Evolutionary conservation across 106 monocot genomes (phyloP), one percentile per base, ranked within the genome.

Genomic region (Apostasia shenzhenica): DNA sequence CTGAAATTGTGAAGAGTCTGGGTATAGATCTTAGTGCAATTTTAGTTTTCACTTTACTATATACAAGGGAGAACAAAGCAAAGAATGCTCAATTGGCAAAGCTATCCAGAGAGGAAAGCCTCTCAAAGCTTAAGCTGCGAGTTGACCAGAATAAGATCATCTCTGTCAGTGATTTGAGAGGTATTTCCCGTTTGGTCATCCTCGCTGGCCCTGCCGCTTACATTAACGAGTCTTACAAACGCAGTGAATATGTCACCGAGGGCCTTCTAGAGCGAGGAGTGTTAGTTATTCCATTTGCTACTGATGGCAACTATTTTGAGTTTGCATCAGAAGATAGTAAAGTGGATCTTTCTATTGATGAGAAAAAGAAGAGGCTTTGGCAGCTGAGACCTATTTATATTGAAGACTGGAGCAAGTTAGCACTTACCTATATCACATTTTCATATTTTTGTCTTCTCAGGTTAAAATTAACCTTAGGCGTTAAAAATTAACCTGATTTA

Each of bases 101-200:
- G 70, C 79, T 99, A n/a, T 79, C 89, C 39, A 84, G 97, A 81
- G 97, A 97, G 73, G 97, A 92, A 69, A 77, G 63, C 57, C 83
- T 99, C 53, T 87, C 92, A 11, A 84, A 83, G 26, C 89, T 99
- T 14, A 99, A 79, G 70, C 64, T 99, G 42, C 77, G 85, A n/a
- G 61, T 92, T 57, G 73, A 75, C 50, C 82, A 85, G 69, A 89
- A 83, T 1, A 85, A 73, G 67, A 69, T 82, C 8, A 77, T 99
- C 61, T 50, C 87, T 50, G 65, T 92, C 14, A 70, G 68, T 74
- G 84, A 82, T 54, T 76, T 99, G 58, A 70, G 92, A 71, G 97
- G 97, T 58, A 69, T 76, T 61, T 86, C 87, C 10, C 80, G 97
- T 5, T 79, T 92, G 1, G 97, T 99, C 38, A 90, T 99, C 67